Base-by-base conservation (phyloP, 2,329 filamentous ascomycete genomes). In the Chalara sp. region DNA sequence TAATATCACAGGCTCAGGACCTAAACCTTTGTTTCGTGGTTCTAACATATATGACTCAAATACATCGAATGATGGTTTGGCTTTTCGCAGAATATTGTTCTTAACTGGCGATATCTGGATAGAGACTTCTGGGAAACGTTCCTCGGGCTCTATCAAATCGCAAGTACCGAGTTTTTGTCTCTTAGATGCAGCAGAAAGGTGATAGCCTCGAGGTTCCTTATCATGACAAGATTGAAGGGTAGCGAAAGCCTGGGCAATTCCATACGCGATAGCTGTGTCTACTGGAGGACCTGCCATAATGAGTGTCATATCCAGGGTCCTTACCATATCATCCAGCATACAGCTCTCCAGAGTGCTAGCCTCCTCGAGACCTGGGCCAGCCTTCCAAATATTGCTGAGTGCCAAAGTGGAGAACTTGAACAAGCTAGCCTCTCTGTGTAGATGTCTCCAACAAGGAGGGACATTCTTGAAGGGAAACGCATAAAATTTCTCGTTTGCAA, bases 371-470 rank as follows among this genome's bases (percentile, higher is more conserved):
- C 30, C 43, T 4, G 12, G 21, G 3, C 6, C 21, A 6, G 21
- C 6, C 12, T 6, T 35, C 50, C 55, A 55, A 30, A 53, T 46
- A 6, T 57, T 50, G 52, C 58, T 21, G 68, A 56, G 50, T 7
- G 68, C 44, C 6, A 62, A 30, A 55, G 52, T 56, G 56, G 72
- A 70, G 28, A 82, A 84, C 57, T 79, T 79, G 61, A 87, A 73
- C 8, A 92, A 75, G 50, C 80, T 79, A 1, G 84, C 80, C 50
- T 90, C 85, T 1, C 84, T 83, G 63, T 87, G 90, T 5, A 91
- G 68, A 56, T 81, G 73, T 29, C 83, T 73, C 88, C 87, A 93
- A 61, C 77, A 80, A 6, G 66, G 62, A 0, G 84, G 85, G 5
- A 92, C 77, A 32, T 82, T 74, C 54, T 78, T 78, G 64, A 81